Evolutionary conservation across 306 rosid genomes (phyloP).

Genomic region (Betula pendula): DNA sequence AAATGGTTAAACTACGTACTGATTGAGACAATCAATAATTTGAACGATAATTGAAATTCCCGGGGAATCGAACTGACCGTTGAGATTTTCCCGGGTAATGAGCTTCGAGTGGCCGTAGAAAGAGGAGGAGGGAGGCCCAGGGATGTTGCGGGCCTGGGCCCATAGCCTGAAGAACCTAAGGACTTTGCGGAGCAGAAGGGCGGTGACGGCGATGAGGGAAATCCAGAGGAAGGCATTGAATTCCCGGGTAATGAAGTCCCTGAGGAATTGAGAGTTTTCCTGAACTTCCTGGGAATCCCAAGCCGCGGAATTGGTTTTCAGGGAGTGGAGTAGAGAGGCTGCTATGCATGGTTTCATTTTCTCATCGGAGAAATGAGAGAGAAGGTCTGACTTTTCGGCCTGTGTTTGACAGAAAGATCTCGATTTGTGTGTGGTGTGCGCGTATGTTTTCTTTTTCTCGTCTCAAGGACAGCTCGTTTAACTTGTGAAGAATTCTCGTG

Average conservation of each 20-base stretch:
- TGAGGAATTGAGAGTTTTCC: conserved; percentile 33
- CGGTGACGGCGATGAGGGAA: conserved; percentile 46
- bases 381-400: too few relatives aligned
- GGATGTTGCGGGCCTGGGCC: conserved; percentile 44
- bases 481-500: too few relatives aligned
- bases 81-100: conserved; percentile 49
- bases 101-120: conserved; percentile 59
- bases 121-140: conserved; percentile 63
- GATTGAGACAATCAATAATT: too few relatives aligned
- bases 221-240: conserved; percentile 79
- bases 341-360: conserved; percentile 49
- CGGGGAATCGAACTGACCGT: conserved; percentile 32
- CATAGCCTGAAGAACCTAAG: conserved; percentile 42
- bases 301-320: conserved; percentile 5
- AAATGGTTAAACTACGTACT: too few relatives aligned
- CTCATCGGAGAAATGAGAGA: conserved; percentile 23
- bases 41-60: not conserved
- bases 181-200: conserved; percentile 43
- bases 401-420: too few relatives aligned
- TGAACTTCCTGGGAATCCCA: conserved; percentile 7
- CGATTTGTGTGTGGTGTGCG: too few relatives aligned
- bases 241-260: conserved; percentile 58
- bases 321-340: conserved; percentile 34
- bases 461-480: too few relatives aligned
- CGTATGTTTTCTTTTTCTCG: too few relatives aligned